phyloP scores from a whole-genome alignment of 192 early-diverging fungal species.

The Backusella australiensis region DNA sequence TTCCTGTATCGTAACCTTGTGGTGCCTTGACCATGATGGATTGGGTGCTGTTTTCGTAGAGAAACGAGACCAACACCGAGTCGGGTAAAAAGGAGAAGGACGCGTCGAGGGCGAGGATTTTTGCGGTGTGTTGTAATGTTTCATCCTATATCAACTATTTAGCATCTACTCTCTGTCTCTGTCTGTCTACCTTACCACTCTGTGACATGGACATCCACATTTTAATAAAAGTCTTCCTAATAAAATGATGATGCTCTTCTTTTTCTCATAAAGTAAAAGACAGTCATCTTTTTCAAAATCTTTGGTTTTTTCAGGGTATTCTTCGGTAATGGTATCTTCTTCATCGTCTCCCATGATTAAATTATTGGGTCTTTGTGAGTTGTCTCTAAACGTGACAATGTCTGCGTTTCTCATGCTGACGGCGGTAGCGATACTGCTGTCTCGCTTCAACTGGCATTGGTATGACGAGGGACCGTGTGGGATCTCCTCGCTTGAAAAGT shows the following conservation, averaged over 20 bases:
- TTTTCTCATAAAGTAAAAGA: conserved; percentile 18
- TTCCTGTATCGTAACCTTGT: conserved; percentile 67
- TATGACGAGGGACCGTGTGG: not conserved
- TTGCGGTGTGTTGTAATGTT: conserved; percentile 42
- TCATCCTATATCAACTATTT: conserved; percentile 30
- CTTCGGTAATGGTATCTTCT: conserved; percentile 3
- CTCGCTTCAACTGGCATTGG: not conserved
- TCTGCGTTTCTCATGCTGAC: conserved; percentile 9
- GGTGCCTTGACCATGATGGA: conserved; percentile 61
- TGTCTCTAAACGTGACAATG: conserved; percentile 3
- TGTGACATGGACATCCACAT: conserved; percentile 46
- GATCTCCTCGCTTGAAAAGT: not conserved
- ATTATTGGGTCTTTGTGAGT: not conserved
- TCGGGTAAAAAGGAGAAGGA: conserved; percentile 68
- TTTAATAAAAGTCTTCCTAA: conserved; percentile 43
- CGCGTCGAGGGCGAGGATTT: conserved; percentile 58
- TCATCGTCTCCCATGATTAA: not conserved
- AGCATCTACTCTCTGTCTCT: too few relatives aligned
- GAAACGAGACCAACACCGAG: conserved; percentile 68
- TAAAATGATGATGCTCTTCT: conserved; percentile 42
- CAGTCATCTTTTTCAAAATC: not conserved
- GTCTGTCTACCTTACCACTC: conserved; percentile 25
- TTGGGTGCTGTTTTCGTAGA: conserved; percentile 60
- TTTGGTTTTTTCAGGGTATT: not conserved
- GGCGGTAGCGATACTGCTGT: conserved; percentile 8